Evolutionary conservation across 1,139 yeast genomes (phyloP).

Genomic region (Saccharomyces hybrid): DNA sequence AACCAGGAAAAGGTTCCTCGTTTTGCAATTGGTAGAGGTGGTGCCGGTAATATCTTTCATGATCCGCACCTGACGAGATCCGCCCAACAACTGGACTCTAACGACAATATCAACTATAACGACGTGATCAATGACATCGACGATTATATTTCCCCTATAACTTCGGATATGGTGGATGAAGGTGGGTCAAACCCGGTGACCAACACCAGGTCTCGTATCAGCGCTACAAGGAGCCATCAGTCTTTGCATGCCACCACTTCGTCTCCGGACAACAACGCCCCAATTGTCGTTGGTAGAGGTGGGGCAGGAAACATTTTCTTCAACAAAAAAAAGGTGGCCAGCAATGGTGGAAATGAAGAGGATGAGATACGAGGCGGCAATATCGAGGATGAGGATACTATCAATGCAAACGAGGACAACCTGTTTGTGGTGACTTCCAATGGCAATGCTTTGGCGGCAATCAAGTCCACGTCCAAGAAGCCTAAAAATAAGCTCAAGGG

Average conservation of each 20-base stretch:
- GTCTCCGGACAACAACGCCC: neutral
- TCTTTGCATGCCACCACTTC: neutral
- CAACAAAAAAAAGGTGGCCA: neutral
- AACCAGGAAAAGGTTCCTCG: neutral
- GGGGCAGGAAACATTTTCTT: neutral
- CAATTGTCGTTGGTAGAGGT: conserved; percentile 15
- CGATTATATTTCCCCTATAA: conserved; percentile 21
- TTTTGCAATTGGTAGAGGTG: conserved; percentile 74
- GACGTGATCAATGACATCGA: conserved; percentile 15
- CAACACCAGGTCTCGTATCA: neutral
- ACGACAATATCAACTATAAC: conserved; percentile 13
- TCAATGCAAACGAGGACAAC: conserved; percentile 2
- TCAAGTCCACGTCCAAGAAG: neutral
- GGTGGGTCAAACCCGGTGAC: conserved; percentile 4
- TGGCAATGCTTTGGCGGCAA: neutral
- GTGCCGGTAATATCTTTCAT: conserved; percentile 70
- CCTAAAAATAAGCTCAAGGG: conserved; percentile 10
- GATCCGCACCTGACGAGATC: conserved; percentile 56
- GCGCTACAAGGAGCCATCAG: neutral
- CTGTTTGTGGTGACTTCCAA: conserved; percentile 2
- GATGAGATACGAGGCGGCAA: neutral
- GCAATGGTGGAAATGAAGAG: conserved; percentile 1
- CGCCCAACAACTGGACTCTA: conserved; percentile 60
- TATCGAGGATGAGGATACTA: neutral
- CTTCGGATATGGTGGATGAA: conserved; percentile 5